Base-by-base conservation (phyloP, 257 asterid species). In the Salvia miltiorrhiza region DNA sequence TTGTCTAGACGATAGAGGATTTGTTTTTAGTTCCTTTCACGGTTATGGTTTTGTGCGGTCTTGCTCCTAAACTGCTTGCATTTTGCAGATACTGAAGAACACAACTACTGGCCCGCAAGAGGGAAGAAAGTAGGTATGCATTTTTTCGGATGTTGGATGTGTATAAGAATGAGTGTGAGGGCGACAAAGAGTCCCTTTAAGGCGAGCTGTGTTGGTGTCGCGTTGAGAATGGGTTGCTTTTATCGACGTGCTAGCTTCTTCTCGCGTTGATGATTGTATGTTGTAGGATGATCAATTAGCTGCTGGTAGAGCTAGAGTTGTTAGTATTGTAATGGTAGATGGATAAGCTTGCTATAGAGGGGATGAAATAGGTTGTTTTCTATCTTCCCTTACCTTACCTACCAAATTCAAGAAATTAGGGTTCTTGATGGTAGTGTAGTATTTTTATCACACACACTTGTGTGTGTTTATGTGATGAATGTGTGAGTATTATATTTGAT, bases 1-100 rank as follows among this genome's bases (percentile, higher is more conserved):
- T 35, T 9, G 0, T 33, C 13, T 7, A 33, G 35, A 4, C 9
- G 5, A 44, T 37, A 37, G 71, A 65, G 21, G 17, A 32, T 17
- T 21, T 1, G 33, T 48, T 47, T 47, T 47, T 47, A 16, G 3
- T 44, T 9, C 55, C 44, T 44, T 17, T 44, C 28, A 16, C 4
- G 54, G 23, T 47, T 17, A 47, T 47, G 53, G 20, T 4, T 6
- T 16, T 1, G 23, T 16, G 0, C 7, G 60, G 11, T 12, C 9
- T 53, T 53, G 61, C 20, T 35, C 10, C 14, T 61, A 12, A 67
- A 48, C 4, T 9, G 26, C 19, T 56, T 55, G 3, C 63, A 57
- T 37, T 45, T 10, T 61, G 67, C 86, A 81, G 86, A 81, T 81
- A 75, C 69, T 81, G 73, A 81, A 81, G 81, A 81, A 81, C 81